Percentiles rank a stretch among this genome's conserved stretches.
These are phyloP conservation scores for Dryas integrifolia DNA, from an alignment of 331 rosid genomes.

Conservation along the genomic window DNA sequence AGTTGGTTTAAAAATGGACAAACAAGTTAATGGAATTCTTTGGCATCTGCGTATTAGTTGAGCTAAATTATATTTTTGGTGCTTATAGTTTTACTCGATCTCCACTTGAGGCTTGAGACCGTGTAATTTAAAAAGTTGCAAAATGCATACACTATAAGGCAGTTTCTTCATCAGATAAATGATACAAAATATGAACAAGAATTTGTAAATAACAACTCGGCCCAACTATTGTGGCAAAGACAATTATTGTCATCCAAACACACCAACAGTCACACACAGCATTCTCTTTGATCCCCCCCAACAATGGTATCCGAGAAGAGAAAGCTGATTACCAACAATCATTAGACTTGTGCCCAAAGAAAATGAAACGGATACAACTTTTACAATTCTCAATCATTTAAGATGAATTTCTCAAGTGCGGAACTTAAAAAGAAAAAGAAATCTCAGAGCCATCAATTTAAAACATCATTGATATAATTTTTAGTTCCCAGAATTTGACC, in stretches of 20 bases:
- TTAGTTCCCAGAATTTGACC: constrained; percentile 39
- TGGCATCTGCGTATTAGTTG: too few species aligned
- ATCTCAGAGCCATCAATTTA: constrained; percentile 34
- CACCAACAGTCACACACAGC: too few species aligned
- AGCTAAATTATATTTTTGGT: too few species aligned
- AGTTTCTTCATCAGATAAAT: too few species aligned
- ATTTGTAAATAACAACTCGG: neutral
- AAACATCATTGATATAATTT: constrained; percentile 27
- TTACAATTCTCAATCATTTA: constrained; percentile 11
- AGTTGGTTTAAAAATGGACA: too few species aligned
- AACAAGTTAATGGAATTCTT: too few species aligned
- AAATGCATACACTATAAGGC: too few species aligned
- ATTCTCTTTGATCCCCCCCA: neutral
- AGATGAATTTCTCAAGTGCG: constrained; percentile 8
- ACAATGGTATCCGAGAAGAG: neutral
- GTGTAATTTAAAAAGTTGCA: too few species aligned
- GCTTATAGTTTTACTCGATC: too few species aligned
- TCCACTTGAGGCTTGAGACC: too few species aligned
- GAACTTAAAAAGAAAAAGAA: neutral
- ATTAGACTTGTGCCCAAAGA: neutral
- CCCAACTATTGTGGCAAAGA: neutral
- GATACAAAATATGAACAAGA: too few species aligned
- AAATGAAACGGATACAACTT: constrained; percentile 11
- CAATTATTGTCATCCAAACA: neutral
- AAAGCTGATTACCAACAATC: neutral